phyloP scores from a whole-genome alignment of 768 basidiomycete species.

The Cyclocybe aegerita region DNA sequence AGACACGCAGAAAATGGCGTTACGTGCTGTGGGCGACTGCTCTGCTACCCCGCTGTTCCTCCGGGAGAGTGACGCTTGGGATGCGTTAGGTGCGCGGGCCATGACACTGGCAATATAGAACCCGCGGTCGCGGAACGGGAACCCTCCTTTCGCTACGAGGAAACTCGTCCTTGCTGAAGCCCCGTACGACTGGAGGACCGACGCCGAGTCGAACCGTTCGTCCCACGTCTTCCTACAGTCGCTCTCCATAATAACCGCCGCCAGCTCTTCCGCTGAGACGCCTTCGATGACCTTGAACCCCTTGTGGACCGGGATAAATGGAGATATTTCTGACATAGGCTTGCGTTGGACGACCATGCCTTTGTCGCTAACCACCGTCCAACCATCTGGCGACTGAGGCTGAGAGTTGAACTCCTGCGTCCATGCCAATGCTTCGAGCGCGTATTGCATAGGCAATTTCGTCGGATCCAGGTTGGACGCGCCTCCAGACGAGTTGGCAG shows the following conservation, averaged over 20 bases:
- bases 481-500: conserved; percentile 42
- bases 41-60: conserved; percentile 38
- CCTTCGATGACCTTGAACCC: conserved; percentile 93
- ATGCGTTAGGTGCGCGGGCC: conserved; percentile 52
- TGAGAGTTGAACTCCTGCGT: conserved; percentile 67
- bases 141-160: conserved; percentile 70
- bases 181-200: conserved; percentile 75
- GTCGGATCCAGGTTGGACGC: conserved; percentile 47
- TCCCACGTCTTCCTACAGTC: conserved; percentile 85
- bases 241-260: conserved; percentile 65
- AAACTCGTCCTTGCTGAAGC: conserved; percentile 73
- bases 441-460: conserved; percentile 76
- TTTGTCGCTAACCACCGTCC: conserved; percentile 78
- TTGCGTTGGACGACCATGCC: conserved; percentile 76
- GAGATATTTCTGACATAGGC: conserved; percentile 73
- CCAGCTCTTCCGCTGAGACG: conserved; percentile 89
- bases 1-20: conserved; percentile 79
- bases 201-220: conserved; percentile 73
- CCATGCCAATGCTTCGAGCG: conserved; percentile 79
- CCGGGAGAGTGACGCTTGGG: conserved; percentile 24
- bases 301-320: conserved; percentile 79
- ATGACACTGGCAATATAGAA: conserved; percentile 79
- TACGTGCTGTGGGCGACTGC: conserved; percentile 37
- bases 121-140: conserved; percentile 89
- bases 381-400: conserved; percentile 48